These are phyloP conservation scores for Diaporthe eres DNA, from an alignment of 2,329 filamentous ascomycete species.

Conservation along the genomic window DNA sequence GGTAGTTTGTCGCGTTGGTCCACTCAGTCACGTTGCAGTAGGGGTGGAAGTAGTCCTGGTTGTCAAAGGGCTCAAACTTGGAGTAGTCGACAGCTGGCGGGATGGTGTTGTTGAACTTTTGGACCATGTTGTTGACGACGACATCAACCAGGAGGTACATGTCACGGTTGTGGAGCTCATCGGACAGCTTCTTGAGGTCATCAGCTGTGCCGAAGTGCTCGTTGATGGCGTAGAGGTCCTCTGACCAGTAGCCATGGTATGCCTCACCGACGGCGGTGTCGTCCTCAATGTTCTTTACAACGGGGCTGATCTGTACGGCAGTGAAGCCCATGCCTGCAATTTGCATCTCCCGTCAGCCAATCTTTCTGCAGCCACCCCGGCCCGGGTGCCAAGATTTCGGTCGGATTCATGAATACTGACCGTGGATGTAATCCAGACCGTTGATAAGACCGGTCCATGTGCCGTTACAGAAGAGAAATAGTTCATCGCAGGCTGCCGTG, in stretches of 20 bases:
- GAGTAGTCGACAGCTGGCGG: constrained; percentile 60
- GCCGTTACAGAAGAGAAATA: constrained; percentile 70
- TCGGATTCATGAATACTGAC: constrained; percentile 43
- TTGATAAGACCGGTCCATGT: constrained; percentile 71
- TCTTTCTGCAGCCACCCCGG: constrained; percentile 15
- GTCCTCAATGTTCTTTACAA: constrained; percentile 60
- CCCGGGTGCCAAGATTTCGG: neutral
- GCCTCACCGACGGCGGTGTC: constrained; percentile 49
- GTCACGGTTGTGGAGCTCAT: constrained; percentile 52
- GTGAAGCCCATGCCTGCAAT: constrained; percentile 66
- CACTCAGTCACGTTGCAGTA: constrained; percentile 71
- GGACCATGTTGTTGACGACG: constrained; percentile 68
- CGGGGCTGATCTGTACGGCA: constrained; percentile 71
- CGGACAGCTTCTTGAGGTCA: constrained; percentile 70
- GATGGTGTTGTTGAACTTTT: constrained; percentile 53
- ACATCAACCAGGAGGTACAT: constrained; percentile 65
- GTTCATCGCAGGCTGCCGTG: constrained; percentile 58
- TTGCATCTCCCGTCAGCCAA: constrained; percentile 12
- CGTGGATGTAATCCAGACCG: constrained; percentile 74
- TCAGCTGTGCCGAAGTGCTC: constrained; percentile 69
- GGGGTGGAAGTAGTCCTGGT: constrained; percentile 70
- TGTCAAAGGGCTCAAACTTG: constrained; percentile 62
- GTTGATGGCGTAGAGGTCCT: constrained; percentile 68
- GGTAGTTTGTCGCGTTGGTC: constrained; percentile 61
- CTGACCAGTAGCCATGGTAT: constrained; percentile 71